Base-by-base conservation (phyloP, 371 early-diverging fungal genomes). In the Capniomyces stellatus region DNA sequence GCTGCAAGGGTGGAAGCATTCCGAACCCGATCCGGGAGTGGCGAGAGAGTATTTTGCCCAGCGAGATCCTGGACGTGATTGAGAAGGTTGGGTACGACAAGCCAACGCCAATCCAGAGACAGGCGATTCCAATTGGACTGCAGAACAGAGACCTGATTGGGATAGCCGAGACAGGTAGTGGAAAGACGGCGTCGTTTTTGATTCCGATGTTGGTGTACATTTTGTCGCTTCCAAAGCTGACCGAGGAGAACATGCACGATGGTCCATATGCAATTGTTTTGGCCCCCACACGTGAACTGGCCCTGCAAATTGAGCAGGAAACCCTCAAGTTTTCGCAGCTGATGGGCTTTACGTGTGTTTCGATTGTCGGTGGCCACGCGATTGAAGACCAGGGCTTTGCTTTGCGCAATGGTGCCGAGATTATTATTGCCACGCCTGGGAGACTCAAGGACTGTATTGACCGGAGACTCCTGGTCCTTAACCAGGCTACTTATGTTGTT, bases 81-180 rank as follows among this genome's bases (percentile, higher is more conserved):
- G 66, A 75, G 0, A 67, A 77, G 23, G 75, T 85, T 28, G 95
- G 94, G 19, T 97, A 89, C 66, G 80, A 78, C 27, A 87, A 85
- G 41, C 99, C 99, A 3, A 92, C 99, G 13, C 96, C 98, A 8
- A 98, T 99, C 63, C 99, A 99, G 70, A 71, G 91, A 56, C 95
- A 93, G 72, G 87, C 96, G 1, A 89, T 98, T 41, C 98, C 98
- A 8, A 83, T 93, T 43, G 88, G 90, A 27, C 69, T 96, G 39
- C 78, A 82, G 62, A 85, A 86, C 56, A 78, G 95, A 50, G 97
- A 97, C 66, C 75, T 98, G 35, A 92, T 98, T 54, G 98, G 96
- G 43, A 87, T 98, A 56, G 98, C 98, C 21, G 85, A 96, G 65
- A 99, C 99, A 6, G 99, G 98, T 57, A 73, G 60, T 59, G 99